Evolutionary conservation across 139 green algal genomes (phyloP).

Genomic region (Ettlia oleoabundans): DNA sequence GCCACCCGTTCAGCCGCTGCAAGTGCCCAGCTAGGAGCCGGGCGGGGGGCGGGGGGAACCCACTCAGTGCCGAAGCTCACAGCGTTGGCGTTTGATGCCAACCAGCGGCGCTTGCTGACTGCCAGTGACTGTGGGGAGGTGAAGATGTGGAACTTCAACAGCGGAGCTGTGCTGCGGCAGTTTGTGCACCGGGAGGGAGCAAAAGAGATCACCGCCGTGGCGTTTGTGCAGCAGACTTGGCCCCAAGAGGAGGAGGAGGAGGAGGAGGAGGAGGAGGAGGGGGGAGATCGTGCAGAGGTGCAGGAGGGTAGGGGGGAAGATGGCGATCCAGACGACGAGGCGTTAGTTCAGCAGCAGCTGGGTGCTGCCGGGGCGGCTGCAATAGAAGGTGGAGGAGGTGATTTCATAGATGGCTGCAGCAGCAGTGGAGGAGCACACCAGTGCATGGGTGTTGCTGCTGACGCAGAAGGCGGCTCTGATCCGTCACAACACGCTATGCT

Average conservation of each 20-base stretch:
- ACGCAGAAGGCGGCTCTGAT: background rate
- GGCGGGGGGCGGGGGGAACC: background rate
- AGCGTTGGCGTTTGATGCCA: conserved; percentile 79
- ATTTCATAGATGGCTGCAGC: too few species aligned
- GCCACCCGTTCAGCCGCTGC: background rate
- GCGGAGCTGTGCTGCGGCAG: conserved; percentile 67
- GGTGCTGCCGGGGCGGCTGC: background rate
- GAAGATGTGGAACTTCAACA: conserved; percentile 93
- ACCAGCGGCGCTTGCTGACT: conserved; percentile 79
- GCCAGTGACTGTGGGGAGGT: conserved; percentile 69
- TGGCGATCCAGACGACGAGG: too few species aligned
- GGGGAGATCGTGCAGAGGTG: too few species aligned
- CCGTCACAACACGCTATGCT: background rate
- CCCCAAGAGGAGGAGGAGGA: too few species aligned
- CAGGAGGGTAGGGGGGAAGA: too few species aligned
- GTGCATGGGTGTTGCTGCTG: background rate
- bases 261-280: background rate
- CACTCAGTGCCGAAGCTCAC: conserved; percentile 64
- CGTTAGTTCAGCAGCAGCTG: background rate
- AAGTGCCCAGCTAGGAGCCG: too few species aligned
- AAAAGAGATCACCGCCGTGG: conserved; percentile 58
- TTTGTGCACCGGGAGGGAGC: conserved; percentile 47
- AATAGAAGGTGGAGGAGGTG: background rate
- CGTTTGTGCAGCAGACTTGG: conserved; percentile 23
- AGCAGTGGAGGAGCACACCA: too few species aligned